These are phyloP conservation scores for Jaltomata sinuosa DNA, from an alignment of 257 asterid genomes.

Conservation along the genomic window DNA sequence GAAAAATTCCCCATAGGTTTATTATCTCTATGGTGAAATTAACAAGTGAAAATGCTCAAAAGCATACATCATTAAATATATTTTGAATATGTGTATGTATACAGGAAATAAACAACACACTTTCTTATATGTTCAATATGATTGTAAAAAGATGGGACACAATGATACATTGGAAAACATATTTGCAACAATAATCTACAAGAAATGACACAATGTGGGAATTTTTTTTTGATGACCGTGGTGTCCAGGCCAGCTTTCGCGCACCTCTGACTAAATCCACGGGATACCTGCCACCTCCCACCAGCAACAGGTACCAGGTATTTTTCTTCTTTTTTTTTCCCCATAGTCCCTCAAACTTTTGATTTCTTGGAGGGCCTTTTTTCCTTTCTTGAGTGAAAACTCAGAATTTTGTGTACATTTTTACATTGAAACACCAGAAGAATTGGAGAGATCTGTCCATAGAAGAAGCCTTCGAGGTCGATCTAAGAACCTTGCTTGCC, in stretches of 20 bases:
- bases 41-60: neutral
- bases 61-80: too few relatives aligned
- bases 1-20: too few relatives aligned
- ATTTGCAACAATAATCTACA: neutral
- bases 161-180: neutral
- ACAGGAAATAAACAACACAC: neutral
- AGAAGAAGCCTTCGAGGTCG: constrained; percentile 82
- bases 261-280: too few relatives aligned
- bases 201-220: neutral
- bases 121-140: neutral
- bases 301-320: too few relatives aligned
- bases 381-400: neutral
- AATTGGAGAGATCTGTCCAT: constrained; percentile 62
- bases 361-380: neutral
- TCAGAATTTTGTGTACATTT: neutral
- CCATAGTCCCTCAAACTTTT: neutral
- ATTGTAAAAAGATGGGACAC: neutral
- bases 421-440: constrained; percentile 31
- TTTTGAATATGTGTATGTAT: neutral
- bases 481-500: constrained; percentile 90
- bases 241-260: too few relatives aligned
- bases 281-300: too few relatives aligned
- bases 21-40: too few relatives aligned
- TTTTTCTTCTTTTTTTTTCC: too few relatives aligned
- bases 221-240: too few relatives aligned